phyloP scores from a whole-genome alignment of 805 yeast genomes.

The Kazachstania viticola region DNA sequence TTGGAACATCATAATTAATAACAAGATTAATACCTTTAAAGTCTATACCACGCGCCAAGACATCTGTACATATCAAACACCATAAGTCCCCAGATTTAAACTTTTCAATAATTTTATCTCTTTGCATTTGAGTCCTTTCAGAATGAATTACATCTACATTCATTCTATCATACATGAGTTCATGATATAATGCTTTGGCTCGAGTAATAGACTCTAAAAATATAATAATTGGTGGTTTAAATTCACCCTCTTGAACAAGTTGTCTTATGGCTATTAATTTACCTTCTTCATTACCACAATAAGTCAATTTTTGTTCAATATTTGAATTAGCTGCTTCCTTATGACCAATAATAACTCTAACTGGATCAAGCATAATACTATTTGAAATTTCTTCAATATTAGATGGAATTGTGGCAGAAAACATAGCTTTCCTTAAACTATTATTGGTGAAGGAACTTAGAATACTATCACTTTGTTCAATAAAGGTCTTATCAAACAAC shows the following conservation, averaged over 20 bases:
- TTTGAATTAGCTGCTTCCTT: slow-evolving; percentile 84
- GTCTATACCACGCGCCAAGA: slow-evolving; percentile 91
- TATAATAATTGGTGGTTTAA: slow-evolving; percentile 86
- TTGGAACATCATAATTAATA: slow-evolving; percentile 93
- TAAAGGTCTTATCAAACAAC: slow-evolving; percentile 74
- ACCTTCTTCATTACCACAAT: slow-evolving; percentile 93
- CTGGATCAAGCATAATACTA: slow-evolving; percentile 71
- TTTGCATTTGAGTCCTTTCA: slow-evolving; percentile 79
- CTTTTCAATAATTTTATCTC: slow-evolving; percentile 72
- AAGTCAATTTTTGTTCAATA: slow-evolving; percentile 73
- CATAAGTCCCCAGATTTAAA: slow-evolving; percentile 87
- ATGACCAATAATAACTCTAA: slow-evolving; percentile 82
- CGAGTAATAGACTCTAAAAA: slow-evolving; percentile 86
- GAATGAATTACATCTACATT: slow-evolving; percentile 96
- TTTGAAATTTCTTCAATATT: slow-evolving; percentile 82
- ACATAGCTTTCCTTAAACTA: slow-evolving; percentile 59
- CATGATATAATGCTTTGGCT: slow-evolving; percentile 92
- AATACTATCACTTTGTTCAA: slow-evolving; percentile 83
- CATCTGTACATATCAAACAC: slow-evolving; percentile 96
- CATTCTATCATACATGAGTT: slow-evolving; percentile 77
- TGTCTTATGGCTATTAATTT: slow-evolving; percentile 85
- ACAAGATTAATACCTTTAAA: slow-evolving; percentile 92
- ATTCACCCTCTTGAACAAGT: slow-evolving; percentile 70
- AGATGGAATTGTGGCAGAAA: slow-evolving; percentile 92
- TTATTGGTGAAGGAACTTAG: slow-evolving; percentile 34